These are phyloP conservation scores for Penicillium sp. DNA, from an alignment of 2,329 filamentous ascomycete genomes.

Conservation along the genomic window DNA sequence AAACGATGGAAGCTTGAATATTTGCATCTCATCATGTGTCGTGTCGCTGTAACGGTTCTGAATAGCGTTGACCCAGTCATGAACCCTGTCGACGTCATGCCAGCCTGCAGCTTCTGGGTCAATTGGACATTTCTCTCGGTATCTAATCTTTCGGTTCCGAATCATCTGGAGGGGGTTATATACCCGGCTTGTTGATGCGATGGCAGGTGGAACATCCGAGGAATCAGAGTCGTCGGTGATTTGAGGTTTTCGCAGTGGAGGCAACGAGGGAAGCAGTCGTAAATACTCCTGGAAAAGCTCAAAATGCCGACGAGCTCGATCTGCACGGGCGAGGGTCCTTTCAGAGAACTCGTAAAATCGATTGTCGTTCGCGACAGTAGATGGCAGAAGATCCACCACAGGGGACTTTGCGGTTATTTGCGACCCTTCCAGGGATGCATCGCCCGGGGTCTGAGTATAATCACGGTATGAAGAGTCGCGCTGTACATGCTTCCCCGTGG, in stretches of 20 bases:
- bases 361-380: slow-evolving; percentile 37
- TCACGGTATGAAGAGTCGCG: slow-evolving; percentile 27
- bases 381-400: slow-evolving; percentile 39
- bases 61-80: slow-evolving; percentile 77
- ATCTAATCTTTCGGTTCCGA: slow-evolving; percentile 84
- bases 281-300: slow-evolving; percentile 87
- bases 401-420: slow-evolving; percentile 27
- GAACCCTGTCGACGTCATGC: slow-evolving; percentile 72
- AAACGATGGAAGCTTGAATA: slow-evolving; percentile 53
- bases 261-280: slow-evolving; percentile 76
- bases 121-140: slow-evolving; percentile 75
- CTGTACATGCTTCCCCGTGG: slow-evolving; percentile 24
- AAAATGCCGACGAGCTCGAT: slow-evolving; percentile 83
- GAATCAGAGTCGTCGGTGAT: slow-evolving; percentile 24
- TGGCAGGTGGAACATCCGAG: slow-evolving; percentile 38
- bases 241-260: slow-evolving; percentile 62
- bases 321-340: slow-evolving; percentile 79
- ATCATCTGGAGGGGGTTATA: slow-evolving; percentile 96
- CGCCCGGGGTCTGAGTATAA: slow-evolving; percentile 34
- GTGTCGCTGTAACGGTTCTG: slow-evolving; percentile 56
- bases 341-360: slow-evolving; percentile 67
- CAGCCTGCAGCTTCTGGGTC: slow-evolving; percentile 79
- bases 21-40: slow-evolving; percentile 53
- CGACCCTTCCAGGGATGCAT: slow-evolving; percentile 28
- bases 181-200: slow-evolving; percentile 63